Conservation (phyloP, 306 rosid species). For the Vigna unguiculata region DNA sequence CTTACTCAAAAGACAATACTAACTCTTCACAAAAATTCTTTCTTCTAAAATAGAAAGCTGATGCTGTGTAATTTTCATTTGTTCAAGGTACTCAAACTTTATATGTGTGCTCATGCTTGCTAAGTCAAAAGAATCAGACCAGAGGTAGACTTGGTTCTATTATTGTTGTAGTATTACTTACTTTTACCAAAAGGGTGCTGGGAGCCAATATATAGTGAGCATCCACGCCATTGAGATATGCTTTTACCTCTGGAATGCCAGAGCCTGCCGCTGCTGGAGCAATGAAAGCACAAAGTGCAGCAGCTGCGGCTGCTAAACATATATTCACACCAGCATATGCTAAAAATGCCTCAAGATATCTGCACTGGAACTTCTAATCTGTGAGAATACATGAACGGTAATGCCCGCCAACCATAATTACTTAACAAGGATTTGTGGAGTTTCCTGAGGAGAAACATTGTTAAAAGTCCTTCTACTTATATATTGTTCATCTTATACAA, state of each 20-base stretch:
- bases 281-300: conserved; percentile 79
- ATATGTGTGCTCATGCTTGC: neutral
- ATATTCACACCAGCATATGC: conserved; percentile 66
- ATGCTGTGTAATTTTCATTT: conserved; percentile 19
- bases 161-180: conserved; percentile 33
- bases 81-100: conserved; percentile 13
- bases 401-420: neutral
- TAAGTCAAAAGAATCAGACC: conserved; percentile 18
- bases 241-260: conserved; percentile 97
- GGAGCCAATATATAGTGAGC: conserved; percentile 85
- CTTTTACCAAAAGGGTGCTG: conserved; percentile 89
- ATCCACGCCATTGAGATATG: conserved; percentile 90
- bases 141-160: conserved; percentile 21
- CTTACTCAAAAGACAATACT: neutral
- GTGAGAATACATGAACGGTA: conserved; percentile 42
- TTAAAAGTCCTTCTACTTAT: too few species aligned
- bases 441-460: too few species aligned
- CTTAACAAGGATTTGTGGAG: conserved; percentile 13
- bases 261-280: conserved; percentile 98
- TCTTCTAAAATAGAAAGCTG: conserved; percentile 24
- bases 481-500: too few species aligned
- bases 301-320: conserved; percentile 70
- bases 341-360: conserved; percentile 71
- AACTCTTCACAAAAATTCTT: neutral
- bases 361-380: conserved; percentile 51